Evolutionary conservation across 768 basidiomycete genomes (phyloP).

Genomic region (Mycena sanguinolenta): DNA sequence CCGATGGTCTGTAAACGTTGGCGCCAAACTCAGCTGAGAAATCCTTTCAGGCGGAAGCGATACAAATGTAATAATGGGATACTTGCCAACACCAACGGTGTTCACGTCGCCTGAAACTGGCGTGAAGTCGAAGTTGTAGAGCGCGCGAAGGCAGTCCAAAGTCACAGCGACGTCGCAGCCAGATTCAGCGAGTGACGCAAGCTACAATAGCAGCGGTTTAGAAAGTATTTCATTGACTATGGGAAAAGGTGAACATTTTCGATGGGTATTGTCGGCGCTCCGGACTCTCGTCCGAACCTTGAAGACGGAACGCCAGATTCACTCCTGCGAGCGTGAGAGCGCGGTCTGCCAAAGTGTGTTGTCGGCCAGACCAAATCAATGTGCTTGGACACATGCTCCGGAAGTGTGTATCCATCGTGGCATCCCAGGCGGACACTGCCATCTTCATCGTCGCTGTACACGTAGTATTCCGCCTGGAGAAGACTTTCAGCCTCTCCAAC

Average conservation of each 20-base stretch:
- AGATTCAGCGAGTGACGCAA: conserved; percentile 13
- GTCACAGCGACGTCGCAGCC: conserved; percentile 24
- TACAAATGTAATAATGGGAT: background rate
- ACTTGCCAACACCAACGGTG: conserved; percentile 19
- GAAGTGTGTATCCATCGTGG: conserved; percentile 29
- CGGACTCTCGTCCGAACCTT: conserved; percentile 22
- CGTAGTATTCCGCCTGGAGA: conserved; percentile 27
- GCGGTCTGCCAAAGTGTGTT: conserved; percentile 21
- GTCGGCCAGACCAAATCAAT: conserved; percentile 30
- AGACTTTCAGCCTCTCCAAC: conserved; percentile 28
- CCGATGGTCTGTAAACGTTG: conserved; percentile 22
- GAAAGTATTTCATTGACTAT: background rate
- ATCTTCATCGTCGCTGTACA: conserved; percentile 22
- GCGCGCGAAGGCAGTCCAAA: conserved; percentile 26
- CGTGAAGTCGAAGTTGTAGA: conserved; percentile 31
- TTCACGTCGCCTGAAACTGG: conserved; percentile 26
- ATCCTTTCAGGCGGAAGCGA: background rate
- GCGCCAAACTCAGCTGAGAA: conserved; percentile 21
- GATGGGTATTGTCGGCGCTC: conserved; percentile 26
- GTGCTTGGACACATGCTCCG: conserved; percentile 26
- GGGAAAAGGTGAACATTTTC: conserved; percentile 12
- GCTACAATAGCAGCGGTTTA: background rate
- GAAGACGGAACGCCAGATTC: conserved; percentile 7
- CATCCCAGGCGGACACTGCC: conserved; percentile 23
- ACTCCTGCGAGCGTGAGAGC: conserved; percentile 7